These are phyloP conservation scores for Alternaria triticimaculans DNA, from an alignment of 2,329 filamentous ascomycete genomes.

Conservation along the genomic window DNA sequence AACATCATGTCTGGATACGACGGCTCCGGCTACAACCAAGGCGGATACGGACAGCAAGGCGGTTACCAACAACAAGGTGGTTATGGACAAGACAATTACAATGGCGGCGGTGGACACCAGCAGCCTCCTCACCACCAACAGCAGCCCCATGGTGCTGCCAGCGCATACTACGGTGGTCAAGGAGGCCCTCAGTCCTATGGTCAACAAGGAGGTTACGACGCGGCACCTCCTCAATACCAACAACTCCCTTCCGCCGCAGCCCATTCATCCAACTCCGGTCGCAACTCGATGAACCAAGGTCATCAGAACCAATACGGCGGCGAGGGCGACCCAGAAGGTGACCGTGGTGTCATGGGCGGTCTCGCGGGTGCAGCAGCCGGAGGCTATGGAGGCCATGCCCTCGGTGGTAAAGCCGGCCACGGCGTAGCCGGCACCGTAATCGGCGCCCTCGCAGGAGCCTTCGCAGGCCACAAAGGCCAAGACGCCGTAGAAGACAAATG, in stretches of 20 bases:
- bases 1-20: slow-evolving; percentile 20
- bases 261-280: slow-evolving; percentile 30
- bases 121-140: slow-evolving; percentile 8
- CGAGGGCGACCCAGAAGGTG: slow-evolving; percentile 29
- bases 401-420: slow-evolving; percentile 34
- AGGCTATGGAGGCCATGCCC: slow-evolving; percentile 34
- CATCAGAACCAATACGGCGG: slow-evolving; percentile 31
- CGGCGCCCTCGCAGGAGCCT: slow-evolving; percentile 33
- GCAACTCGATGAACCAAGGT: slow-evolving; percentile 32
- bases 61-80: neutral
- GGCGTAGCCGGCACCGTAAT: slow-evolving; percentile 30
- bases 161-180: slow-evolving; percentile 21
- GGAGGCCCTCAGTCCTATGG: slow-evolving; percentile 14
- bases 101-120: slow-evolving; percentile 18
- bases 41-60: neutral
- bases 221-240: slow-evolving; percentile 17
- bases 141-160: slow-evolving; percentile 13
- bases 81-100: slow-evolving; percentile 7
- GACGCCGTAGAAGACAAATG: slow-evolving; percentile 32
- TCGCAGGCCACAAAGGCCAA: slow-evolving; percentile 33
- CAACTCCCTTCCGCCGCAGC: slow-evolving; percentile 28
- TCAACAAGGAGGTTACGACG: slow-evolving; percentile 15
- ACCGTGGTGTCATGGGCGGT: slow-evolving; percentile 36
- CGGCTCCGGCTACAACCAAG: slow-evolving; percentile 10
- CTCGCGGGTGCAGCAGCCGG: slow-evolving; percentile 35